phyloP scores from a whole-genome alignment of 2,329 filamentous ascomycete genomes.

The Sporothrix brasiliensis region DNA sequence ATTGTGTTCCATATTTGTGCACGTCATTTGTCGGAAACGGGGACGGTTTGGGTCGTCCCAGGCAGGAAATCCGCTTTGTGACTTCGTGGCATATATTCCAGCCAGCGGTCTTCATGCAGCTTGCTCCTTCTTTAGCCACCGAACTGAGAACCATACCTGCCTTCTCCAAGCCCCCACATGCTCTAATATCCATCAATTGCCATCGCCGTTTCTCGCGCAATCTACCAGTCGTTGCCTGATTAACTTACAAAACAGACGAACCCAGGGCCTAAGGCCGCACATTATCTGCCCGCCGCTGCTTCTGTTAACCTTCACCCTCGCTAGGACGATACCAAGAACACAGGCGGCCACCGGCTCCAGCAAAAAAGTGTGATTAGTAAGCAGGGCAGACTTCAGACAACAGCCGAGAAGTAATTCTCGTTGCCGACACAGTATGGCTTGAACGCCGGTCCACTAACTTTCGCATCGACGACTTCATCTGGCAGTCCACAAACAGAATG shows the following conservation, averaged over 20 bases:
- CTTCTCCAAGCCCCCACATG: not conserved
- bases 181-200: not conserved
- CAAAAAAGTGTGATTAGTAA: not conserved
- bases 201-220: not conserved
- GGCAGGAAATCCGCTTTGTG: conserved; percentile 26
- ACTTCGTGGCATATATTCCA: conserved; percentile 43
- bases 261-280: too few species aligned
- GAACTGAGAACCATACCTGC: not conserved
- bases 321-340: too few species aligned
- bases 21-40: conserved; percentile 7
- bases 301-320: too few species aligned
- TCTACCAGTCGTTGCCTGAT: too few species aligned
- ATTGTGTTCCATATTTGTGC: not conserved
- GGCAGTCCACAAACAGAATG: not conserved
- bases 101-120: conserved; percentile 35
- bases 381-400: not conserved
- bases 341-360: too few species aligned
- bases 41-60: not conserved
- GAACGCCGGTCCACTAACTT: not conserved
- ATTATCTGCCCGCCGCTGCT: too few species aligned
- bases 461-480: conserved; percentile 1
- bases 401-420: too few species aligned
- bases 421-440: not conserved
- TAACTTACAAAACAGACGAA: too few species aligned
- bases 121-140: not conserved